These are phyloP conservation scores for Phyllosticta citriasiana DNA, from an alignment of 2,329 filamentous ascomycete genomes.

Conservation along the genomic window DNA sequence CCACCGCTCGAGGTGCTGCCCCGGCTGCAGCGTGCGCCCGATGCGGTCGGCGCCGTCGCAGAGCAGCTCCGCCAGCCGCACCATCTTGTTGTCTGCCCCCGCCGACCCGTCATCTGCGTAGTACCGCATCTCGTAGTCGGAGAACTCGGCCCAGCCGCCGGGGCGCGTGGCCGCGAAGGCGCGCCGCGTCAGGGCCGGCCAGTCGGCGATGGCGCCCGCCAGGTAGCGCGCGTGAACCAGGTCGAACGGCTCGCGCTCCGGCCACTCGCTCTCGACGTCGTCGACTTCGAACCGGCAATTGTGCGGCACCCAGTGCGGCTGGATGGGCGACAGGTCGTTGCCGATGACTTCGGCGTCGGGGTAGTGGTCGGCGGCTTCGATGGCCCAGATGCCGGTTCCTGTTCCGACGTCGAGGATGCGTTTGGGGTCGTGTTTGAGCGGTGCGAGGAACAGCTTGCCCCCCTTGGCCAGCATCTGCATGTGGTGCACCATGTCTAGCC, in stretches of 20 bases:
- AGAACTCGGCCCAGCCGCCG: slow-evolving; percentile 15
- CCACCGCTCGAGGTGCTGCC: slow-evolving; percentile 27
- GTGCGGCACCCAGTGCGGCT: slow-evolving; percentile 44
- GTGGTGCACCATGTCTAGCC: slow-evolving; percentile 8
- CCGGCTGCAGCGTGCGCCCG: slow-evolving; percentile 29
- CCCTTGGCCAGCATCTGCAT: neutral
- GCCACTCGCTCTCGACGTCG: slow-evolving; percentile 29
- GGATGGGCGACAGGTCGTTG: slow-evolving; percentile 40
- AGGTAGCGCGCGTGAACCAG: slow-evolving; percentile 23
- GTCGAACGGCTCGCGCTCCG: slow-evolving; percentile 16
- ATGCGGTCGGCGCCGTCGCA: slow-evolving; percentile 5
- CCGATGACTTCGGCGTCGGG: slow-evolving; percentile 23
- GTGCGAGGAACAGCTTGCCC: slow-evolving; percentile 14
- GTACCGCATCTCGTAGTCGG: slow-evolving; percentile 15
- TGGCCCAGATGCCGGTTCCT: slow-evolving; percentile 16
- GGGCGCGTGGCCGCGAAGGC: neutral
- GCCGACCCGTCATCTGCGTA: slow-evolving; percentile 15
- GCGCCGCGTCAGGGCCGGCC: slow-evolving; percentile 17
- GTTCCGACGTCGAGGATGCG: slow-evolving; percentile 19
- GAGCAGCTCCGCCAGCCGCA: neutral
- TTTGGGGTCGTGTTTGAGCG: slow-evolving; percentile 9
- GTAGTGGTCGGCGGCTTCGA: slow-evolving; percentile 22
- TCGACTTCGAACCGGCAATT: slow-evolving; percentile 42
- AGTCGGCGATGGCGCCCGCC: slow-evolving; percentile 22
- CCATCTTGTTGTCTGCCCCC: slow-evolving; percentile 9